A percentile compares a stretch with the other conserved stretches of the same genome.
These are phyloP conservation scores for Gossypium trilobum DNA, from an alignment of 441 rosid species.

Conservation along the genomic window DNA sequence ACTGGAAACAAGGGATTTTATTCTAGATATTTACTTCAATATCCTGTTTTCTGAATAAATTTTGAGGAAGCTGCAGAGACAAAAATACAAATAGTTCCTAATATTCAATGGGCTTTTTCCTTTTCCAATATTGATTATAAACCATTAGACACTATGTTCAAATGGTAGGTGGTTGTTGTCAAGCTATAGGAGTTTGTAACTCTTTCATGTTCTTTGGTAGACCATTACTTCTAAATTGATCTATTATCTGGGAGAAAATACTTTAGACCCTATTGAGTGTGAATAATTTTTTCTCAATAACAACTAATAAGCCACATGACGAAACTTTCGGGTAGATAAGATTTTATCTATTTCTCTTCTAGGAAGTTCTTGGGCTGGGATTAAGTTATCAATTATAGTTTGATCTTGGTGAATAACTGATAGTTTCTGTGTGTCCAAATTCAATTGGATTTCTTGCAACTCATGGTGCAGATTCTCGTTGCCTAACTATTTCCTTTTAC, in stretches of 20 bases:
- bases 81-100: neutral
- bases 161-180: neutral
- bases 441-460: neutral
- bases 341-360: neutral
- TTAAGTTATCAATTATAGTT: neutral
- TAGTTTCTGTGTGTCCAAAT: neutral
- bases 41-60: neutral
- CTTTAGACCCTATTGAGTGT: neutral
- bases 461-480: neutral
- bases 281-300: conserved; percentile 2
- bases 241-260: neutral
- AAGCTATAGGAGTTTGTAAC: neutral
- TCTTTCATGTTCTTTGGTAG: neutral
- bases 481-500: conserved; percentile 15
- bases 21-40: neutral
- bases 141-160: neutral
- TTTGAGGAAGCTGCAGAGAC: neutral
- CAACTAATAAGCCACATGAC: neutral
- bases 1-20: neutral
- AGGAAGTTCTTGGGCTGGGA: neutral
- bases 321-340: neutral
- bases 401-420: neutral
- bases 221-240: neutral
- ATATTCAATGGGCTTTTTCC: neutral
- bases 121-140: neutral